These are phyloP conservation scores for Ceratocystis alfenasii DNA, from an alignment of 2,329 filamentous ascomycete species.

Conservation along the genomic window DNA sequence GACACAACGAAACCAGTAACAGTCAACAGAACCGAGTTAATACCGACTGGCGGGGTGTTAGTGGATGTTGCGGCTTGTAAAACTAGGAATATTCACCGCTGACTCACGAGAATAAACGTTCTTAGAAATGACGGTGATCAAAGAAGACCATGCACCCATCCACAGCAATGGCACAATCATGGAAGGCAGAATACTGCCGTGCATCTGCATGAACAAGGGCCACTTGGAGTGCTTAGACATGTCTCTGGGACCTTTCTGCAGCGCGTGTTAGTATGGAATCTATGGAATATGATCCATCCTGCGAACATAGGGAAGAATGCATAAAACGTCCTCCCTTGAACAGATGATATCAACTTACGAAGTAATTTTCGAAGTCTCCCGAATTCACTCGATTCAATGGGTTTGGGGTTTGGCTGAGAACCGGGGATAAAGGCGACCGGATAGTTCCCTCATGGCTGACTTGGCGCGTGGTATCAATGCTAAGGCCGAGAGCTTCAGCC, in stretches of 20 bases:
- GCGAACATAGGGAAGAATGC: background rate
- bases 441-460: constrained; percentile 15
- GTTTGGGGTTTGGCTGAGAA: constrained; percentile 21
- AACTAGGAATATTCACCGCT: background rate
- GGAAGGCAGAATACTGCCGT: constrained; percentile 62
- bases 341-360: constrained; percentile 16
- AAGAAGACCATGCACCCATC: constrained; percentile 52
- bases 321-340: background rate
- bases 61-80: constrained; percentile 5
- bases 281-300: background rate
- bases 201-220: constrained; percentile 62
- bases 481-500: constrained; percentile 18
- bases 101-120: constrained; percentile 28
- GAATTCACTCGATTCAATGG: constrained; percentile 20
- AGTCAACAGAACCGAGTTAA: constrained; percentile 54
- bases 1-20: constrained; percentile 73
- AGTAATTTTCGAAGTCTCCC: constrained; percentile 24
- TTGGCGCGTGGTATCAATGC: constrained; percentile 19
- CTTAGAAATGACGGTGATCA: constrained; percentile 46
- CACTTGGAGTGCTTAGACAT: constrained; percentile 64
- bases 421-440: constrained; percentile 16
- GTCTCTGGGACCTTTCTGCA: constrained; percentile 46
- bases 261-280: background rate
- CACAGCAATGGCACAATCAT: constrained; percentile 58
- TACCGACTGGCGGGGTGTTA: constrained; percentile 30